Conservation (phyloP, 805 yeast species). For the Danielia oregonensis region DNA sequence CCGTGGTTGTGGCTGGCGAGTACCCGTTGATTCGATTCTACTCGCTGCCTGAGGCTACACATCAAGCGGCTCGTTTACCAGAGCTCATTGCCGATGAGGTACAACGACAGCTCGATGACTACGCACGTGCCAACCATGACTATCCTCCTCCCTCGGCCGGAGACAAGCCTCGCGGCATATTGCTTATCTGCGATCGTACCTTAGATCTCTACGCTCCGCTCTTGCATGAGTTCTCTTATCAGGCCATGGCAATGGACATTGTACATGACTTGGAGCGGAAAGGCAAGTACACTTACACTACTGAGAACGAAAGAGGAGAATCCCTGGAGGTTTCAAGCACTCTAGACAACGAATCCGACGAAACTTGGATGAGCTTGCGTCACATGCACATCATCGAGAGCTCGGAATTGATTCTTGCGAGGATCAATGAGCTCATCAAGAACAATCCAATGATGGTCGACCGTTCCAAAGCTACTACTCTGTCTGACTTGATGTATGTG, state of each 20-base stretch:
- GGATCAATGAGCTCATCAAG: constrained; percentile 60
- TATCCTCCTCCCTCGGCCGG: constrained; percentile 53
- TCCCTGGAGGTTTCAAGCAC: constrained; percentile 26
- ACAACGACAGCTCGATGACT: constrained; percentile 68
- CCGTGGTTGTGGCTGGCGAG: constrained; percentile 80
- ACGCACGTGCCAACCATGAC: constrained; percentile 64
- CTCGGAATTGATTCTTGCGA: constrained; percentile 54
- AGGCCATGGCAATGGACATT: constrained; percentile 86
- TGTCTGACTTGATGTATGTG: constrained; percentile 71
- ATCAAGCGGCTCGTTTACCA: constrained; percentile 58
- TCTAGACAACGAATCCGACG: constrained; percentile 61
- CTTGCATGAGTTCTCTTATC: constrained; percentile 85
- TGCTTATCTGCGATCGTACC: constrained; percentile 79
- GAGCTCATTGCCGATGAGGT: constrained; percentile 68
- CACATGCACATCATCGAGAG: constrained; percentile 76
- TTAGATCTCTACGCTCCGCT: constrained; percentile 81
- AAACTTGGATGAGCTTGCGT: constrained; percentile 67
- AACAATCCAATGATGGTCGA: constrained; percentile 77
- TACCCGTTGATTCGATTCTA: constrained; percentile 82
- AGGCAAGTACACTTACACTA: constrained; percentile 47
- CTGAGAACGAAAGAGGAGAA: constrained; percentile 51
- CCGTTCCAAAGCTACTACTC: constrained; percentile 56
- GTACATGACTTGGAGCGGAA: constrained; percentile 40
- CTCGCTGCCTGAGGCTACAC: constrained; percentile 45
- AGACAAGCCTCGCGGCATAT: constrained; percentile 63